phyloP scores from a whole-genome alignment of 2,329 filamentous ascomycete species.

The Bisporella sp. region DNA sequence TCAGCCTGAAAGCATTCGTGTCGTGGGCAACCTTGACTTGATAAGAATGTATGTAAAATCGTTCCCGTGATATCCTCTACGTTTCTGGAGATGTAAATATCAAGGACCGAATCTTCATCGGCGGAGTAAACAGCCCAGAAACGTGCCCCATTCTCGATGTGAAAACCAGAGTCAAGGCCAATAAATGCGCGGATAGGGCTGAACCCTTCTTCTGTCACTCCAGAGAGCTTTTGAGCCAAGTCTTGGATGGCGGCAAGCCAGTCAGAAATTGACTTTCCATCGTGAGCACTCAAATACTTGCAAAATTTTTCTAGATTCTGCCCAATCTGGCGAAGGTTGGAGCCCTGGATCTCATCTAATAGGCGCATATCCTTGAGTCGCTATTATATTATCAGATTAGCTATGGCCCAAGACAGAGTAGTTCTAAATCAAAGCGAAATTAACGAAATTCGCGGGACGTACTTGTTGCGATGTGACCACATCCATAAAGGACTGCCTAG shows the following conservation, averaged over 20 bases:
- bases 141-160: slow-evolving; percentile 23
- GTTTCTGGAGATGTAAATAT: slow-evolving; percentile 32
- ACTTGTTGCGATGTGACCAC: slow-evolving; percentile 37
- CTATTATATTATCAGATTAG: neutral
- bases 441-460: slow-evolving; percentile 24
- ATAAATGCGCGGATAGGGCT: slow-evolving; percentile 31
- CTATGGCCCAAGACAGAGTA: slow-evolving; percentile 1
- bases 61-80: slow-evolving; percentile 26
- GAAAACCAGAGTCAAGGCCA: slow-evolving; percentile 32
- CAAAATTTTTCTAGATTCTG: slow-evolving; percentile 17
- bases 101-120: slow-evolving; percentile 15
- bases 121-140: slow-evolving; percentile 30
- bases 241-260: slow-evolving; percentile 8
- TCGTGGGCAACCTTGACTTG: slow-evolving; percentile 29
- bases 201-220: slow-evolving; percentile 1
- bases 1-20: slow-evolving; percentile 31
- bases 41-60: slow-evolving; percentile 32
- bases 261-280: neutral
- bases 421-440: neutral
- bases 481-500: slow-evolving; percentile 34
- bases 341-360: slow-evolving; percentile 10
- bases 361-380: slow-evolving; percentile 18
- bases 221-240: slow-evolving; percentile 5
- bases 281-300: slow-evolving; percentile 26
- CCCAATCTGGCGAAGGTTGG: slow-evolving; percentile 15